Conservation (phyloP, 2,329 filamentous ascomycete species). For the Aspergillus pseudonomiae region DNA sequence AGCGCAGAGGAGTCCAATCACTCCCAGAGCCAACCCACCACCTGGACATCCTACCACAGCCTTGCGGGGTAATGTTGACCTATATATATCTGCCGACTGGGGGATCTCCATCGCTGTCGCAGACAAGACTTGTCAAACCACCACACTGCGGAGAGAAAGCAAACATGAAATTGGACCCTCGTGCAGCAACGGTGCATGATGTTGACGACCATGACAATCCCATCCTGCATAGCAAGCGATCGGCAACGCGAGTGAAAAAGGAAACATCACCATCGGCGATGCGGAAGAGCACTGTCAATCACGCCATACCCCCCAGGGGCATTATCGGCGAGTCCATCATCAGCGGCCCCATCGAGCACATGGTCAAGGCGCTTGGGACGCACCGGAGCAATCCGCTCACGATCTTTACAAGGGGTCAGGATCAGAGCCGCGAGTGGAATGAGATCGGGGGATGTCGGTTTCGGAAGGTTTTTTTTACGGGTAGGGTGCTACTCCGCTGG, state of each 20-base stretch:
- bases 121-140: neutral
- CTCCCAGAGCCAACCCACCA: neutral
- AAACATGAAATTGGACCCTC: neutral
- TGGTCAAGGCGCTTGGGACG: conserved; percentile 12
- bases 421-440: conserved; percentile 16
- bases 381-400: conserved; percentile 11
- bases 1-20: neutral
- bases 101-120: neutral
- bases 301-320: neutral
- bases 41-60: neutral
- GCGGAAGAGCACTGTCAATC: neutral
- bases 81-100: neutral
- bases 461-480: conserved; percentile 21
- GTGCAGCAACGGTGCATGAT: neutral
- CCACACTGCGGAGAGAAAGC: neutral
- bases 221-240: neutral
- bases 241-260: neutral
- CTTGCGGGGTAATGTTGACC: neutral
- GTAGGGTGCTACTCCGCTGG: conserved; percentile 5
- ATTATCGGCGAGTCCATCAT: conserved; percentile 13
- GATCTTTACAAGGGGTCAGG: conserved; percentile 20
- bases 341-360: conserved; percentile 15
- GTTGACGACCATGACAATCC: neutral
- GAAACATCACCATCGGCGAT: neutral
- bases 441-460: conserved; percentile 18